Conservation (phyloP, 305 asterid genomes). For the Fraxinus paxiana region DNA sequence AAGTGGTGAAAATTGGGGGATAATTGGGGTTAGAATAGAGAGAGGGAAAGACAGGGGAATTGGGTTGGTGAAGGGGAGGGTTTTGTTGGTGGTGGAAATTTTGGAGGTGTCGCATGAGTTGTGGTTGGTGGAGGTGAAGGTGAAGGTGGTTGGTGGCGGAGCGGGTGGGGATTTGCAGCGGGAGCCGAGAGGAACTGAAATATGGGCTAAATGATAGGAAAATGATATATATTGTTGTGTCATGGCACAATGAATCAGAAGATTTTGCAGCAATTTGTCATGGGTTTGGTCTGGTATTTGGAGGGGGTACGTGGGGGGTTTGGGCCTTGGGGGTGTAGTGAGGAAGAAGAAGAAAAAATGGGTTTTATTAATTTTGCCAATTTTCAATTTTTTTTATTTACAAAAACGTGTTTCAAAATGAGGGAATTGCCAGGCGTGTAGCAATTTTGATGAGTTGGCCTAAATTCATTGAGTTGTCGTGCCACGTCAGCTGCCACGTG, state of each 20-base stretch:
- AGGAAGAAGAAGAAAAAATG: too few relatives aligned
- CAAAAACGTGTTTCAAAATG: too few relatives aligned
- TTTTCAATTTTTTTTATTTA: too few relatives aligned
- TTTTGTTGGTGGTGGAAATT: conserved; percentile 41
- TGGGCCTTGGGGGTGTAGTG: too few relatives aligned
- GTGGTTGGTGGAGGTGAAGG: conserved; percentile 71
- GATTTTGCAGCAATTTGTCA: too few relatives aligned
- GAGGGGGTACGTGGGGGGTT: too few relatives aligned
- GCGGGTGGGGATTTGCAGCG: conserved; percentile 47
- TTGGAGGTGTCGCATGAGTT: conserved; percentile 46
- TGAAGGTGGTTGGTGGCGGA: conserved; percentile 49
- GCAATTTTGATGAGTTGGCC: too few relatives aligned
- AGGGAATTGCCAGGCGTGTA: too few relatives aligned
- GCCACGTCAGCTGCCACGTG: too few relatives aligned
- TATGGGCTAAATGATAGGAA: conserved; percentile 46
- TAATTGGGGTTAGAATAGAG: conserved; percentile 50
- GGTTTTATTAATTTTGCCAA: too few relatives aligned
- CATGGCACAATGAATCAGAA: conserved; percentile 44
- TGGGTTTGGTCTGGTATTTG: too few relatives aligned
- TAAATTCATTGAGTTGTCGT: too few relatives aligned
- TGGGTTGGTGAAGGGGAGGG: conserved; percentile 52
- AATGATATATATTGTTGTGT: conserved; percentile 40
- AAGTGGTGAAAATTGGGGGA: conserved; percentile 41
- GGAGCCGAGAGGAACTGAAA: conserved; percentile 63
- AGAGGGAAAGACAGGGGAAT: conserved; percentile 49